These are phyloP conservation scores for Tuber borchii DNA, from an alignment of 495 filamentous ascomycete genomes.

Conservation along the genomic window DNA sequence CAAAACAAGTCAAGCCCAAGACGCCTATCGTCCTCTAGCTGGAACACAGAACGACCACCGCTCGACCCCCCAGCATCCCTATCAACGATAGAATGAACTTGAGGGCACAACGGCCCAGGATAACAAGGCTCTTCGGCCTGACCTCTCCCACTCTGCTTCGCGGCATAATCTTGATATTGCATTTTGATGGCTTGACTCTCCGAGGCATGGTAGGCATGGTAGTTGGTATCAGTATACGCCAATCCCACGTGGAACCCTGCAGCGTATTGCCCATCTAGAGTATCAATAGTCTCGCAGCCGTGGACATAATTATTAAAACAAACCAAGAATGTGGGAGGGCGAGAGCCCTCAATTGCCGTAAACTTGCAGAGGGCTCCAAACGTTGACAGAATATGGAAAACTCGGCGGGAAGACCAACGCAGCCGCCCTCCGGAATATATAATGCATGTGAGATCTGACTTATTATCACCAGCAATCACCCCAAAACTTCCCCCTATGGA, in stretches of 20 bases:
- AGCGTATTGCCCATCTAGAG: slow-evolving; percentile 38
- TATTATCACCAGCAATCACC: slow-evolving; percentile 6
- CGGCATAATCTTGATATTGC: background rate
- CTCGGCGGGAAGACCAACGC: slow-evolving; percentile 3
- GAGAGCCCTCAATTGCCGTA: slow-evolving; percentile 23
- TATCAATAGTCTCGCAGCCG: slow-evolving; percentile 32
- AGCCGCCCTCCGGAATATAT: slow-evolving; percentile 23
- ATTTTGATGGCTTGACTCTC: background rate
- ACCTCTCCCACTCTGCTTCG: background rate
- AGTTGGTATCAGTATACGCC: background rate
- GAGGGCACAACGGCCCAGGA: background rate
- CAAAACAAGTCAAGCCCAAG: background rate
- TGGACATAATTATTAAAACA: slow-evolving; percentile 24
- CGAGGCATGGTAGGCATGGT: background rate
- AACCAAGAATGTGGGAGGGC: slow-evolving; percentile 31
- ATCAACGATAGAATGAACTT: background rate
- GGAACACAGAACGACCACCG: background rate
- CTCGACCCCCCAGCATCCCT: background rate
- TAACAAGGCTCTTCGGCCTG: background rate
- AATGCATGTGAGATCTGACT: slow-evolving; percentile 25
- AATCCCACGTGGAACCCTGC: background rate
- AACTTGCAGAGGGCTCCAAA: slow-evolving; percentile 37
- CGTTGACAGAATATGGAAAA: slow-evolving; percentile 32
- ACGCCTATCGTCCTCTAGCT: background rate
- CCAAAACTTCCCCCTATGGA: slow-evolving; percentile 12